phyloP scores from a whole-genome alignment of 1,284 basidiomycete genomes.

The Ganoderma leucocontextum region DNA sequence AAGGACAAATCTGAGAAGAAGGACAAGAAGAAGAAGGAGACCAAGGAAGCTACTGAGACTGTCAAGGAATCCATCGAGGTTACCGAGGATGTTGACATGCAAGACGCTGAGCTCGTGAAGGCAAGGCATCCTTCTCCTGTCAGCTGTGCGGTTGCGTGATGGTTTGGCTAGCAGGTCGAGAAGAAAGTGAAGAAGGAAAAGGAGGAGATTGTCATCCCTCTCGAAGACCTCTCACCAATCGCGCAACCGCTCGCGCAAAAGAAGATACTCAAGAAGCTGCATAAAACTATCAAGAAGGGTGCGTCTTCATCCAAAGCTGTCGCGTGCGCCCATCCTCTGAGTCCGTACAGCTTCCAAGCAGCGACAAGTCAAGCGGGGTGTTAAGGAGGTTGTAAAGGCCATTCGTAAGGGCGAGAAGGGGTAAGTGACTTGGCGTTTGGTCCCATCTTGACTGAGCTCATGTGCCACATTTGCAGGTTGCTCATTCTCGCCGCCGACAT shows the following conservation, averaged over 20 bases:
- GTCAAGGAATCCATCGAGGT: conserved; percentile 36
- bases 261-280: conserved; percentile 91
- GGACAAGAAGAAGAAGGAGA: conserved; percentile 64
- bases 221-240: conserved; percentile 89
- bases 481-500: conserved; percentile 97
- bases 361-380: conserved; percentile 92
- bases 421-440: conserved; percentile 52
- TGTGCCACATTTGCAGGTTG: conserved; percentile 58
- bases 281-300: conserved; percentile 95
- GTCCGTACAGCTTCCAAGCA: conserved; percentile 79
- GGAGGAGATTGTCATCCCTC: conserved; percentile 72
- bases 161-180: conserved; percentile 47
- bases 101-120: conserved; percentile 52
- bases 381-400: conserved; percentile 97
- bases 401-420: conserved; percentile 96
- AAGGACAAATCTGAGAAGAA: conserved; percentile 80
- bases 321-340: not conserved
- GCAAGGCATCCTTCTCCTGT: conserved; percentile 40
- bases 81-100: conserved; percentile 62
- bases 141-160: not conserved
- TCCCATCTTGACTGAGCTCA: conserved; percentile 16
- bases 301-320: conserved; percentile 28
- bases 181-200: conserved; percentile 62
- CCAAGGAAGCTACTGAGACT: conserved; percentile 45
- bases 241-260: conserved; percentile 91